These are phyloP conservation scores for Pseudozyma pruni DNA, from an alignment of 1,284 basidiomycete species.

Conservation along the genomic window DNA sequence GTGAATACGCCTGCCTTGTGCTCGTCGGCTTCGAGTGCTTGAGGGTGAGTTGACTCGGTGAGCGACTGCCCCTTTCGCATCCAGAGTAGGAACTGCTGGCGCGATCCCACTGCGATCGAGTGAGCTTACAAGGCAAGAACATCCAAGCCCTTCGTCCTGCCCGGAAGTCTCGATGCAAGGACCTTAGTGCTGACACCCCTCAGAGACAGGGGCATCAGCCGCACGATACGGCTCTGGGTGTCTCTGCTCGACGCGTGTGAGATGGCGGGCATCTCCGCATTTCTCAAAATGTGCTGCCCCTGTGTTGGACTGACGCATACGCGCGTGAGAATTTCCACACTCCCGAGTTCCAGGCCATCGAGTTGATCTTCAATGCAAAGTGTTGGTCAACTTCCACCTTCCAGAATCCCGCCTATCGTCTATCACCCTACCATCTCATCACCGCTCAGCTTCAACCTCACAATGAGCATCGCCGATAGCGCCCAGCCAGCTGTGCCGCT, in stretches of 20 bases:
- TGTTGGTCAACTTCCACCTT: constrained; percentile 7
- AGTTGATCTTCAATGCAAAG: background rate
- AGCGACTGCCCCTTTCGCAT: too few species aligned
- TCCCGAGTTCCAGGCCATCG: constrained; percentile 12
- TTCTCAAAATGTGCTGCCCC: too few species aligned
- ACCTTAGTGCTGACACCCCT: too few species aligned
- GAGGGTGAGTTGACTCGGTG: too few species aligned
- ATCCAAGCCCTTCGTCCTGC: too few species aligned
- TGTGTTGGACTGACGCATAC: background rate
- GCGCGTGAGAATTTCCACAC: constrained; percentile 10
- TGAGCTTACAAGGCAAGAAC: too few species aligned
- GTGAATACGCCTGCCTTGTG: background rate
- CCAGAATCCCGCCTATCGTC: background rate
- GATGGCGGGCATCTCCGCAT: too few species aligned
- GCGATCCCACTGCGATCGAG: too few species aligned
- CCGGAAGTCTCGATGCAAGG: too few species aligned
- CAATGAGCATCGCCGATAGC: constrained; percentile 40
- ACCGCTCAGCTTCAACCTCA: background rate
- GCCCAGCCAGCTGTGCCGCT: constrained; percentile 12
- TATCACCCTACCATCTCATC: constrained; percentile 2
- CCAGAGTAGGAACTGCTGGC: too few species aligned
- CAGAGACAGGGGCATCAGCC: too few species aligned
- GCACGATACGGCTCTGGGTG: background rate
- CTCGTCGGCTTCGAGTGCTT: too few species aligned
- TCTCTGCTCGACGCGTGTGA: constrained; percentile 6